These are phyloP conservation scores for Agaricus sinodeliciosus DNA, from an alignment of 768 basidiomycete genomes.

Conservation along the genomic window DNA sequence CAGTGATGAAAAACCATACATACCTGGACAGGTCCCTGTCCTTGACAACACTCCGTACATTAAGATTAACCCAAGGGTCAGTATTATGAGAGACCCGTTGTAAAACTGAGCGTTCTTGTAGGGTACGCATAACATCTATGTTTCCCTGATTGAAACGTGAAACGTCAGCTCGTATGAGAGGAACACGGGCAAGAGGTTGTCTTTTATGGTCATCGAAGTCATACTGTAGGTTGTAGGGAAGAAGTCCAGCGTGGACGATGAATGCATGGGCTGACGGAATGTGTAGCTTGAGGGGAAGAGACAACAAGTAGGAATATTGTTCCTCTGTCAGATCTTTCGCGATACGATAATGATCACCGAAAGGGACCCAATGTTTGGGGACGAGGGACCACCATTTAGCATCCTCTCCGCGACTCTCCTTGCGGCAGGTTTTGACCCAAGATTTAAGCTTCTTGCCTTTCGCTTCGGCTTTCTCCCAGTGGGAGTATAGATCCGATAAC, in stretches of 20 bases:
- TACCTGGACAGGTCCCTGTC: slow-evolving; percentile 40
- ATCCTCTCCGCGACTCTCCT: slow-evolving; percentile 12
- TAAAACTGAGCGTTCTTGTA: slow-evolving; percentile 69
- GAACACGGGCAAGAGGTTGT: slow-evolving; percentile 72
- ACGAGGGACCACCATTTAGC: slow-evolving; percentile 42
- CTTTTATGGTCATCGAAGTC: slow-evolving; percentile 34
- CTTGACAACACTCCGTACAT: slow-evolving; percentile 53
- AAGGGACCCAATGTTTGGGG: slow-evolving; percentile 68
- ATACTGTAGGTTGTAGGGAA: slow-evolving; percentile 62
- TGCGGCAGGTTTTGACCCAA: slow-evolving; percentile 16
- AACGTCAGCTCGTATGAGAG: slow-evolving; percentile 23
- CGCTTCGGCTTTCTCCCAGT: background rate
- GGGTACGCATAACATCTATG: slow-evolving; percentile 32
- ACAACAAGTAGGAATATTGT: slow-evolving; percentile 66
- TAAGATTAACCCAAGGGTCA: slow-evolving; percentile 70
- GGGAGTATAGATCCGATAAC: slow-evolving; percentile 28
- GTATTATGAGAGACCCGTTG: slow-evolving; percentile 66
- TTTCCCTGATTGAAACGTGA: background rate
- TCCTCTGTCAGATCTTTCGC: slow-evolving; percentile 58
- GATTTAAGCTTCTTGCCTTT: background rate
- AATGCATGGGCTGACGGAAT: slow-evolving; percentile 68
- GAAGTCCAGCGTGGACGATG: slow-evolving; percentile 79
- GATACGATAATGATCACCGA: slow-evolving; percentile 69
- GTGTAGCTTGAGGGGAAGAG: slow-evolving; percentile 71
- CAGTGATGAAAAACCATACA: slow-evolving; percentile 5